Evolutionary conservation across 768 basidiomycete genomes (phyloP), one percentile per base, ranked within the genome.

Genomic region (Termitomyces sp.): DNA sequence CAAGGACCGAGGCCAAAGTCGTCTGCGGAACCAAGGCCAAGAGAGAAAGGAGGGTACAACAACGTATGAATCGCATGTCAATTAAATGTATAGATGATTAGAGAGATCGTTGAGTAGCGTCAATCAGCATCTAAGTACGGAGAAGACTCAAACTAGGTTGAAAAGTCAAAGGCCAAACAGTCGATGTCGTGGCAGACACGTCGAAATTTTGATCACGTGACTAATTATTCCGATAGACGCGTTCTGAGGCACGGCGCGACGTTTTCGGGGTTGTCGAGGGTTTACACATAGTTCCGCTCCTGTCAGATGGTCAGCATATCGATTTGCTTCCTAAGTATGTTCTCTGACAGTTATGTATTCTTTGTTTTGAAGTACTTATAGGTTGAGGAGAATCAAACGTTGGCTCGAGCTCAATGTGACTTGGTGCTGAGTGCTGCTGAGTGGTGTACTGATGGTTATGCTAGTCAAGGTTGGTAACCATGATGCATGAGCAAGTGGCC

Each of bases 1-100:
- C 96, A 52, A 99, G 84, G 12, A 98, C 84, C 3, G 95, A 86
- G 25, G 88, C 91, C 46, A 83, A 74, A n/a, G 79, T 76, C 47
- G 77, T 70, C 49, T 78, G 73, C 38, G 83, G 79, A 25, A 81
- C 67, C 12, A 77, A 64, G 52, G 72, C 70, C 58, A 79, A 60
- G 59, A 82, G 70, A 61, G 73, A 75, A 56, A 81, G 64, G 34
- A 77, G 62, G 66, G 70, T 71, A 71, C 76, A 78, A 57, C 74
- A 67, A 62, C 71, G 68, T 67, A 75, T 65, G 53, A 77, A 65
- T 62, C 72, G 78, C 79, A 81, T 82, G 59, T 63, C 69, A 63
- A 67, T 62, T 69, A 70, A 63, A 60, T 52, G 60, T 58, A 59
- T 59, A 65, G 58, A 63, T 46, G 61, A 64, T 65, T 69, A 63